Base-by-base conservation (phyloP, 495 filamentous ascomycete species). In the Neurospora tetrasperma region DNA sequence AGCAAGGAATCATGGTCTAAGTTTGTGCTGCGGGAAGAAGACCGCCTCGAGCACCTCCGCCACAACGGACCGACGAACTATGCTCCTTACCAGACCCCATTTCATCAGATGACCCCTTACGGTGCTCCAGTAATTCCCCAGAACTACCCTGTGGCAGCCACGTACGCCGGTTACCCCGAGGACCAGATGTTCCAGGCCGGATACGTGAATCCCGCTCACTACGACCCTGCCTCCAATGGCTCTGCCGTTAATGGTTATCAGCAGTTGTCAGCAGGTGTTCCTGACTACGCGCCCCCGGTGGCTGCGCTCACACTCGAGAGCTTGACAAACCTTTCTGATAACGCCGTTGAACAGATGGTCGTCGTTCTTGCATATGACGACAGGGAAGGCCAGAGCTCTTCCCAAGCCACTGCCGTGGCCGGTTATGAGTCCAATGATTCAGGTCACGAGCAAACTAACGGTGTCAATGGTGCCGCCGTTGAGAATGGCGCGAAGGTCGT, bases 1-100 rank as follows among this genome's bases (percentile, higher is more conserved):
- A 87, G 86, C 48, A 86, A 87, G 39, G 88, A 94, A 9, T 89
- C 88, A 7, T 98, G 94, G 93, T 83, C 91, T 71, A 88, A 89
- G 72, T 99, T 93, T 89, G 87, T 97, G 12, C 81, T 98, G 70
- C 82, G 90, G 62, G 84, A 87, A 38, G 84, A 89, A 6, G 75
- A 80, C 71, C 82, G 86, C 72, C 75, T 82, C 40, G 80, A 83
- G 20, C 76, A 73, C 8, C 81, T 81, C 20, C 83, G 80, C 70
- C 79, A 84, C 73, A 78, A 82, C 41, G 85, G 85, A 11, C 85
- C 86, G 3, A 38, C 48, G 43, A 72, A 31, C 71, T 75, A 41
- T 31, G 76, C 70, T 72, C 69, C 69, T 59, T 70, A 71, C 41
- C 54, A 23, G 40, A 69, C 27, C 39, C 69, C 38, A 14, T 59